Base-by-base conservation (phyloP, 208 protist species). In the Angomonas ambiguus region DNA sequence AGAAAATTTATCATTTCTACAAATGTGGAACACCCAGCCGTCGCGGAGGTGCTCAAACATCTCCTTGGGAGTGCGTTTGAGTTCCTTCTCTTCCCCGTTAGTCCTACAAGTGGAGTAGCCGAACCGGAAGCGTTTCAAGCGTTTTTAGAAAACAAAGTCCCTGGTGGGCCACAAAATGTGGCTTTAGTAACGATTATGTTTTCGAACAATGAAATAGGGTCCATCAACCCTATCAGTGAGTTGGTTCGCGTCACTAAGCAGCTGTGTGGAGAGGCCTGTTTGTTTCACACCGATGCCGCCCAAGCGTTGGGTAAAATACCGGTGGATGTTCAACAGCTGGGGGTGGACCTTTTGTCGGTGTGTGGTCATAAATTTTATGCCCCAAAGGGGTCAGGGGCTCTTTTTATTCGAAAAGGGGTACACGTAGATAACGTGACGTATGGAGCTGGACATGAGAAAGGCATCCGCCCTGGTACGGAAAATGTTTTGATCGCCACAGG, bases 341-440 rank as follows among this genome's bases (percentile, higher is more conserved):
- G 87, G 6, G 92, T 98, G 35, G 97, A 99, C 82, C 63, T 98
- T 0, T 72, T 99, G 35, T 98, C 97, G 2, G 94, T 99, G 18
- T 96, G 84, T 51, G 96, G 91, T 4, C 98, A 99, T 78, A 99
- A 99, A 74, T 88, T 99, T 32, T 98, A 98, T 77, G 97, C 94
- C 0, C 98, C 98, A 22, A 99, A 98, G 57, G 94, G 94, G 42
- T 65, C 82, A 1, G 91, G 87, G 4, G 85, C 85, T 0, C 72
- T 97, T 2, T 94, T 87, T 68, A 74, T 93, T n/a, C 74, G 68
- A 28, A 65, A 75, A 8, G 87, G 80, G 11, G 77, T 91, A 31
- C 18, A 30, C 18, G 25, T 95, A 10, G 25, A 65, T n/a, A 92
- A 88, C 65, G 69, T 94, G 32, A 71, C 89, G 20, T 82, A 80